Conservation (phyloP, 2,329 filamentous ascomycete species). For the Alternaria angustiovoidea region DNA sequence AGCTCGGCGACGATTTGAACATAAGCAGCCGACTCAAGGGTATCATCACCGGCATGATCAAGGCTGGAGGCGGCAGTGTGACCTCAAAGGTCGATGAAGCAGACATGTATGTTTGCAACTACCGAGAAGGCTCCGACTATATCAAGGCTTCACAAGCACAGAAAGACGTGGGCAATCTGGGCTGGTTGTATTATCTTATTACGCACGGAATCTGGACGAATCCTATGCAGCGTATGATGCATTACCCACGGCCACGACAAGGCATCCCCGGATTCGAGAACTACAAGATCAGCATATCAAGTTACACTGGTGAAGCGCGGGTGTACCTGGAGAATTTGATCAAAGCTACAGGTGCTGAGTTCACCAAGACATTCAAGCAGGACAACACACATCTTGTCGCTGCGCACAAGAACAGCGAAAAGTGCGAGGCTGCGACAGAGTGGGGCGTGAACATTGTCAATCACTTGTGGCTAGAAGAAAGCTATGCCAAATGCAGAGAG, state of each 20-base stretch:
- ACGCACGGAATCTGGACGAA: conserved; percentile 89
- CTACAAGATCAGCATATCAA: conserved; percentile 86
- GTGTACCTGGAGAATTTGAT: conserved; percentile 94
- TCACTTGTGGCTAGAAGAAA: conserved; percentile 97
- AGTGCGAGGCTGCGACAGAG: conserved; percentile 88
- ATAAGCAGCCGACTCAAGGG: conserved; percentile 71
- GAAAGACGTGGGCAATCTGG: conserved; percentile 88
- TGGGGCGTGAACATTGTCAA: conserved; percentile 93
- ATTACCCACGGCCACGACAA: conserved; percentile 82
- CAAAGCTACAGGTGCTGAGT: conserved; percentile 81
- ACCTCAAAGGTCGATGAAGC: conserved; percentile 72
- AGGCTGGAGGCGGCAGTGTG: conserved; percentile 73
- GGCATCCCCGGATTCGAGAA: conserved; percentile 82
- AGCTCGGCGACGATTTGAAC: conserved; percentile 77
- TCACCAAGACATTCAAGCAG: conserved; percentile 92
- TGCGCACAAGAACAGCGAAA: conserved; percentile 87
- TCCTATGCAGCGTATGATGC: conserved; percentile 80
- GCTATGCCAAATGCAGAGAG: conserved; percentile 86
- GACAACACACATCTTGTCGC: conserved; percentile 97
- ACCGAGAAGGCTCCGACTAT: conserved; percentile 82
- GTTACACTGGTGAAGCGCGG: conserved; percentile 93
- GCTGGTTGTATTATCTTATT: conserved; percentile 94
- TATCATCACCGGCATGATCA: conserved; percentile 75
- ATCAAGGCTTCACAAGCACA: conserved; percentile 75
- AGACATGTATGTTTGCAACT: conserved; percentile 87